A percentile compares a stretch with the other conserved stretches of the same genome.
Evolutionary conservation across 2,329 filamentous ascomycete species (phyloP).

Genomic region (Penicillium digitatum): DNA sequence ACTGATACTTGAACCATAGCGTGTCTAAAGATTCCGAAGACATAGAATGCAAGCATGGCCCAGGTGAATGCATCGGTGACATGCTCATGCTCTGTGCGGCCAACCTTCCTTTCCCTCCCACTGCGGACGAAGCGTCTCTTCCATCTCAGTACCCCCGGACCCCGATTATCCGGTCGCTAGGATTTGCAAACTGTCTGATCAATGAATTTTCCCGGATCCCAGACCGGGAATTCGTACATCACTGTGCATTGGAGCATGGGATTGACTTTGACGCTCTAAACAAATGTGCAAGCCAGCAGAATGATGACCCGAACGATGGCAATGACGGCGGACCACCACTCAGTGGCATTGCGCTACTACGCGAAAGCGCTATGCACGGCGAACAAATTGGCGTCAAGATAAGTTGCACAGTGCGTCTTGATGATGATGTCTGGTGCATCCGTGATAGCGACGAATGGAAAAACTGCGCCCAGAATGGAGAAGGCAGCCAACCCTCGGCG

Average conservation of each 20-base stretch:
- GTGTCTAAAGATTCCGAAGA: conserved; percentile 70
- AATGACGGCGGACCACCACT: conserved; percentile 61
- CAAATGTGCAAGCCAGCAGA: conserved; percentile 71
- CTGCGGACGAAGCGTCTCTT: conserved; percentile 16
- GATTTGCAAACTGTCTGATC: conserved; percentile 87
- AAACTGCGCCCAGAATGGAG: conserved; percentile 66
- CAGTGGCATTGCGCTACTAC: conserved; percentile 45
- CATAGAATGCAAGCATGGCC: conserved; percentile 83
- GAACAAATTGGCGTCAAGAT: conserved; percentile 60
- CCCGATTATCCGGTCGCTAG: conserved; percentile 75
- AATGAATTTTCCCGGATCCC: conserved; percentile 74
- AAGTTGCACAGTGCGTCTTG: conserved; percentile 74
- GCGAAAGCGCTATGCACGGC: conserved; percentile 51
- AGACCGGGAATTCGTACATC: conserved; percentile 69
- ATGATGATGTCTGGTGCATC: conserved; percentile 78
- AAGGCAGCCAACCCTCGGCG: conserved; percentile 51
- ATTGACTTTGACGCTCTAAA: conserved; percentile 80
- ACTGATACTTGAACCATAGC: conserved; percentile 37
- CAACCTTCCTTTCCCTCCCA: conserved; percentile 51
- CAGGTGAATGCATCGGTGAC: conserved; percentile 86
- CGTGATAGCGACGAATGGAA: conserved; percentile 74
- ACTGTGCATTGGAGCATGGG: conserved; percentile 87
- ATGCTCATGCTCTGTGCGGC: conserved; percentile 90
- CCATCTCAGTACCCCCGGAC: conserved; percentile 60
- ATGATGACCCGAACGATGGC: conserved; percentile 58